Evolutionary conservation across 176 grass and related monocot species (phyloP), one percentile per base, ranked within the genome.

Genomic region (Carex myosuroides): DNA sequence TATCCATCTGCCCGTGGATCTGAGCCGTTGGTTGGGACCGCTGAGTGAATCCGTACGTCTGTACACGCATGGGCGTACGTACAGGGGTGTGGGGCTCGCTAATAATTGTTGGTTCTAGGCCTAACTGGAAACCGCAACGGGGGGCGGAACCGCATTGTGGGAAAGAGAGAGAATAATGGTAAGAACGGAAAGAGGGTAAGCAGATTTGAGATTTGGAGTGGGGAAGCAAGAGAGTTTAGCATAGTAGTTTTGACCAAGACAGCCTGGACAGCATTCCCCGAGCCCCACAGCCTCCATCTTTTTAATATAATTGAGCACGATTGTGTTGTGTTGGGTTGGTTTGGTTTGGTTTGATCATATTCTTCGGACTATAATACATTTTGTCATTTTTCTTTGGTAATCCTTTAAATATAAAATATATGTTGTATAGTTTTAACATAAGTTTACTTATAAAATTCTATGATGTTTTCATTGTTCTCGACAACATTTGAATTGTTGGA

Each of bases 181-280:
- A 79, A 56, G 21, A 57, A 79, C 74, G 58, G 53, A 80, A 64
- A 64, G 63, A 48, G 8, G 55, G 37, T 64, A 6, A 52, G 59
- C 59, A 60, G 55, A 17, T 57, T 57, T 41, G 17, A n/a, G 69
- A 71, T 44, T 64, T 44, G 75, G 17, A 26, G 41, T 29, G 73
- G 13, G 73, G 42, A 79, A 48, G 41, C 73, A 56, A 37, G 56
- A 13, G 78, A 60, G 17, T 69, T 69, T 50, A 30, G 60, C 42
- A 65, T 78, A 53, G 73, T 76, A 54, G 63, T 79, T 85, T 88
- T 88, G 87, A 88, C 87, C 76, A 5, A 69, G 81, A 69, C 87
- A 88, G 87, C 18, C 87, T 88, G 87, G 87, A 83, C 7, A 33
- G 72, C 87, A 84, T 88, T 79, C 71, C 6, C 46, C n/a, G 17